Base-by-base conservation (phyloP, 352 stramenopile species). In the Pythium brachiatum region DNA sequence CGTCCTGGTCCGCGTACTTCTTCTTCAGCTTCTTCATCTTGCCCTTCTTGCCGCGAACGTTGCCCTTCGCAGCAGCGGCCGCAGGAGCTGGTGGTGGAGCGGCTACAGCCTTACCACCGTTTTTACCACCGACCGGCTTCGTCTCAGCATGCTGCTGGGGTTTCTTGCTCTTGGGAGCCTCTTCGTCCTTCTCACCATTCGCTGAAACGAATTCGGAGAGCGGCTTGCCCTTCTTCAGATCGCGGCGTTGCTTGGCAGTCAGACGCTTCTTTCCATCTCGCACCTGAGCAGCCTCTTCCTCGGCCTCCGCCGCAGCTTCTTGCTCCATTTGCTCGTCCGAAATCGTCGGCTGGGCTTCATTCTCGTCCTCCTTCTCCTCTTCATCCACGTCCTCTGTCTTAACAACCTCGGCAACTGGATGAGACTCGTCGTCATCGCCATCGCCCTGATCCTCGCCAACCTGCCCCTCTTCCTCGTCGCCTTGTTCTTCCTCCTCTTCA, bases 1-100 rank as follows among this genome's bases (percentile, higher is more conserved):
- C 95, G 66, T 98, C 95, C 76, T 99, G 96, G 47, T 99, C 95
- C 0, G 76, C 85, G 67, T 99, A 99, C 69, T 98, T 98, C 66
- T 94, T 94, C 61, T 97, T 97, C 64, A 95, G 88, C 57, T 96
- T 95, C 73, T 98, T 98, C 62, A 97, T 70, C 69, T 98, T 98
- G 7, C 89, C 75, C 69, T 95, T 94, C 64, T 98, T 98, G n/a
- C 95, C 93, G 32, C 95, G 87, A 11, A 89, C 81, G 25, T 72
- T 85, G 47, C 81, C 81, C 27, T 65, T 51, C 2, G 48, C 27
- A 32, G 51, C 41, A 21, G 39, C 39, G 16, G 38, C 31, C 39
- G 54, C 53, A 27, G 41, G 41, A 23, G 53, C 36, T 8, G 73
- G 70, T 18, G 47, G 69, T 4, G 44, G 27, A 51, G 34, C 12